Base-by-base conservation (phyloP, 1,284 basidiomycete species). In the Irpex rosettiformis region DNA sequence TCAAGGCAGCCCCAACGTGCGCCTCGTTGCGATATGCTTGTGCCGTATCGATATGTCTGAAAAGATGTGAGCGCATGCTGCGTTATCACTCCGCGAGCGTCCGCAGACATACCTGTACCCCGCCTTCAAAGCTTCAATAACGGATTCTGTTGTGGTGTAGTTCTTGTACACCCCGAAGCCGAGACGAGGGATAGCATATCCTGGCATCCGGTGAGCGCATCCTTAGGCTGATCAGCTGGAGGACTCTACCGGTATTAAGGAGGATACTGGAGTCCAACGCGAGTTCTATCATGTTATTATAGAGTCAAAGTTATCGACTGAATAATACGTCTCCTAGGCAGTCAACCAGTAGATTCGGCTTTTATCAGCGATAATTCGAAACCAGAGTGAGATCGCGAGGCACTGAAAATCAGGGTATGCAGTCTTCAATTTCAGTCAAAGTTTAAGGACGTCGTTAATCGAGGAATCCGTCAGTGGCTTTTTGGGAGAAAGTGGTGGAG, bases 111-210 rank as follows among this genome's bases (percentile, higher is more conserved):
- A 86, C 89, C 83, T 81, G 69, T 93, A 95, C 3, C 91, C 93
- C n/a, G 76, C 80, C 61, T 81, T 79, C 62, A 94, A 72, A 1
- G 92, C 92, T 48, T 85, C 80, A 22, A 85, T 69, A n/a, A 86
- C 82, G 8, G 87, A 85, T 0, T 80, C 69, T 29, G 75, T 77
- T 24, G 84, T 72, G 54, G 83, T 79, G 62, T 83, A 77, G 74
- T 89, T 88, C 66, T 88, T 82, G 67, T 88, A 95, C 10, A 94
- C 89, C 13, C 93, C 93, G 57, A 93, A 86, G 1, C 93, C 93
- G 0, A 95, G 78, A n/a, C 83, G 72, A 45, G 92, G 92, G 73
- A 94, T 86, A 28, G 68, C 56, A 68, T 81, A 74, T 3, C 84
- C 86, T 82, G 60, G n/a, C 28, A 7, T 11, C 2, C 11, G 52